These are phyloP conservation scores for Malus sieversii DNA, from an alignment of 306 rosid species.

Conservation along the genomic window DNA sequence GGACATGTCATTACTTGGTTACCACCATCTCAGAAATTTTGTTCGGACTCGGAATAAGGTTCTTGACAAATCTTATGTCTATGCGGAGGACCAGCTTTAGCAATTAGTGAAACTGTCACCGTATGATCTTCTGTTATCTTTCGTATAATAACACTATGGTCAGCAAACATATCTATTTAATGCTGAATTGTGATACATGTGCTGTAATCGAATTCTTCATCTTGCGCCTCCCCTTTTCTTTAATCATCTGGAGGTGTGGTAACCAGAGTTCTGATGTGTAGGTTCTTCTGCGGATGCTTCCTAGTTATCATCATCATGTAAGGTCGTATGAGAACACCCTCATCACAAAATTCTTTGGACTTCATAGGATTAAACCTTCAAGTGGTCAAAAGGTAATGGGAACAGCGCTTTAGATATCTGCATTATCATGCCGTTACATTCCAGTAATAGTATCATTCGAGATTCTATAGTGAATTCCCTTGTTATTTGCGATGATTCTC, in stretches of 20 bases:
- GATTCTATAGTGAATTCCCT: constrained; percentile 2
- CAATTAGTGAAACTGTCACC: neutral
- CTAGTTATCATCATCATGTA: constrained; percentile 92
- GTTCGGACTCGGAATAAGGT: neutral
- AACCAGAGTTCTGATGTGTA: constrained; percentile 32
- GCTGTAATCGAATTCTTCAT: neutral
- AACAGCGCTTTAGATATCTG: constrained; percentile 3
- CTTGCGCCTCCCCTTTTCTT: neutral
- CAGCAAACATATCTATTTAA: no score
- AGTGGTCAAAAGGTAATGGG: constrained; percentile 87
- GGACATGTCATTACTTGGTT: neutral
- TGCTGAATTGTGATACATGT: neutral
- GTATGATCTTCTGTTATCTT: neutral
- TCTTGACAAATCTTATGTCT: neutral
- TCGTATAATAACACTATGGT: neutral
- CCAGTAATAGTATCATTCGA: neutral
- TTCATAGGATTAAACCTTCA: constrained; percentile 92
- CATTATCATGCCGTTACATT: neutral
- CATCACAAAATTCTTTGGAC: constrained; percentile 89
- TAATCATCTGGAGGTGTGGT: constrained; percentile 16
- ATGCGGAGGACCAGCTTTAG: neutral
- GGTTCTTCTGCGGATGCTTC: constrained; percentile 98
- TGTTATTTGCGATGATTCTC: constrained; percentile 6
- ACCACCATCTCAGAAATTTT: neutral
- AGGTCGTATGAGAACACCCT: constrained; percentile 85